Base-by-base conservation (phyloP, 1,284 basidiomycete species). In the Apiotrichum brassicae region DNA sequence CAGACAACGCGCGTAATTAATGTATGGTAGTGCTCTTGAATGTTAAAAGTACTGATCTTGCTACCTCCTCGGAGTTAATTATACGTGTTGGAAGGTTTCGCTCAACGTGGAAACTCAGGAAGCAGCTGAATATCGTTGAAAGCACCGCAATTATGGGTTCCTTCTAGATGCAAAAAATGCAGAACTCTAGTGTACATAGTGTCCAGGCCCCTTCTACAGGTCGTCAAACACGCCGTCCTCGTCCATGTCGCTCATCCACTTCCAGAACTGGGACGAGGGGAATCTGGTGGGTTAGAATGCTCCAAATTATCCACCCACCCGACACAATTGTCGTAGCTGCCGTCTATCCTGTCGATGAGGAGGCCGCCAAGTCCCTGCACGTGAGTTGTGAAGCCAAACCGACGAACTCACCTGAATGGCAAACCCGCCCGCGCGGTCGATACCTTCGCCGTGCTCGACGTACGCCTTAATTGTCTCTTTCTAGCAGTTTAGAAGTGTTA, bases 381-480 rank as follows among this genome's bases (percentile, higher is more conserved):
- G 38, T 38, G 38, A 59, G 49, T 19, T 5, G 4, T 9, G 28
- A 30, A 13, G 24, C 4, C 1, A 2, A 11, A 32, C 7, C 2
- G 13, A 19, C 3, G 5, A 12, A 14, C 73, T 48, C 58, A 88
- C 89, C 78, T 97, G 94, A 40, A 94, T 84, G 3, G 91, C 91
- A 68, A 97, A 97, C 0, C 94, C 94, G 4, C 93, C 94, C 0
- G 93, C 93, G 19, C 91, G 80, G 65, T 95, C 90, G 40, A 85
- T 68, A 0, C 94, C 94, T 72, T 98, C 94, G 1, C 84, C 86
- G 46, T 81, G 86, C 28, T 91, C 84, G 26, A 85, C 89, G 63
- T 97, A 97, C 0, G 90, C 88, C 58, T 87, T 68, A 13, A 97
- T 75, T 7, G 89, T 64, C 39, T 68, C 65, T 22, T 65, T 61